phyloP scores from a whole-genome alignment of 2,329 filamentous ascomycete species.

The Lasiodiplodia hormozganensis region DNA sequence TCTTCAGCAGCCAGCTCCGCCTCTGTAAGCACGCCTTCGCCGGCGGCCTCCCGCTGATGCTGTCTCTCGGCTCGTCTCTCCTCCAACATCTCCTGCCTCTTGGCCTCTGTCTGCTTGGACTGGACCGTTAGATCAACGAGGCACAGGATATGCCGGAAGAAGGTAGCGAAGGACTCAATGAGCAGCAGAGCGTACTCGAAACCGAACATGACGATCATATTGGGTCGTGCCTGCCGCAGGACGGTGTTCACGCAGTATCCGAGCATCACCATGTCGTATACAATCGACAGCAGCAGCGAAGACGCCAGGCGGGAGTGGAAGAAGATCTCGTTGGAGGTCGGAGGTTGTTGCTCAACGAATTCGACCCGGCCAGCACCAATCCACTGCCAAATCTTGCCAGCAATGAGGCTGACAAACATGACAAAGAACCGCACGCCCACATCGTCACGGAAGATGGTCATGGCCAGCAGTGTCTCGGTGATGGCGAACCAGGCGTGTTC shows the following conservation, averaged over 20 bases:
- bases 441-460: conserved; percentile 98
- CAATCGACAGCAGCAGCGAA: conserved; percentile 78
- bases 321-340: conserved; percentile 76
- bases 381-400: conserved; percentile 98
- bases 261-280: conserved; percentile 82
- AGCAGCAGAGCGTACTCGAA: conserved; percentile 94
- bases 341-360: conserved; percentile 92
- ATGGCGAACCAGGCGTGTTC: conserved; percentile 98
- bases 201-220: conserved; percentile 99
- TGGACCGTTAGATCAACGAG: conserved; percentile 79
- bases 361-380: conserved; percentile 95
- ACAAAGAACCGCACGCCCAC: conserved; percentile 92
- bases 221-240: conserved; percentile 84
- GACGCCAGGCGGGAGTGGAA: conserved; percentile 85
- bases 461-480: conserved; percentile 93
- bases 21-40: conserved; percentile 44
- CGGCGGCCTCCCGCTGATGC: conserved; percentile 52
- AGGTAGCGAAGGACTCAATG: conserved; percentile 80
- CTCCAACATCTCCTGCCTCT: conserved; percentile 65
- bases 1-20: conserved; percentile 57
- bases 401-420: conserved; percentile 93
- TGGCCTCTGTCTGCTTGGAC: conserved; percentile 73
- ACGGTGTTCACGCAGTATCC: conserved; percentile 83
- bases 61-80: conserved; percentile 49
- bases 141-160: conserved; percentile 78